Evolutionary conservation across 2,329 filamentous ascomycete species (phyloP).

Genomic region (Cordyceps javanica): DNA sequence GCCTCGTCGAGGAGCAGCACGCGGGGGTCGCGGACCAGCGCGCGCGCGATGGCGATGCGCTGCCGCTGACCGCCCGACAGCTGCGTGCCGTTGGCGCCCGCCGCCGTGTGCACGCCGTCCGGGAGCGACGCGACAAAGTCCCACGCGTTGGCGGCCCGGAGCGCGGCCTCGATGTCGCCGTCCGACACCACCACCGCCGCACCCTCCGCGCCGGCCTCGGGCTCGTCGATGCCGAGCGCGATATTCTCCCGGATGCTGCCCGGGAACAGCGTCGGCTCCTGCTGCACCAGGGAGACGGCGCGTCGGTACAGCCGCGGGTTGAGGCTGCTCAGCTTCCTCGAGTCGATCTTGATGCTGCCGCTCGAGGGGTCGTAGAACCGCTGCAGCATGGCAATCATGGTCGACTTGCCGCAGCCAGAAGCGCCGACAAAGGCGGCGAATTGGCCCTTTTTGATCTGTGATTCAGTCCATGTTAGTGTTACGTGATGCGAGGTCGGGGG

Average conservation of each 20-base stretch:
- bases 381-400: slow-evolving; percentile 48
- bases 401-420: slow-evolving; percentile 55
- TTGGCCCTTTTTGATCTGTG: slow-evolving; percentile 36
- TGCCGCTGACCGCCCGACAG: slow-evolving; percentile 89
- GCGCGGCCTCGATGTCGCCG: slow-evolving; percentile 36
- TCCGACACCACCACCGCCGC: slow-evolving; percentile 20
- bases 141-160: slow-evolving; percentile 41
- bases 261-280: slow-evolving; percentile 64
- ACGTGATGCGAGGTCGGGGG: slow-evolving; percentile 21
- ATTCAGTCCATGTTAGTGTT: not conserved
- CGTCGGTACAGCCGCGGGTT: slow-evolving; percentile 45
- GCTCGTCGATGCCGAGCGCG: slow-evolving; percentile 34
- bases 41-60: slow-evolving; percentile 83
- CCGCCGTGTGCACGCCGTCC: slow-evolving; percentile 81
- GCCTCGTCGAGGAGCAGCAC: slow-evolving; percentile 92
- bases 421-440: slow-evolving; percentile 50
- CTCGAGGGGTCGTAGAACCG: slow-evolving; percentile 37
- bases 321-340: slow-evolving; percentile 33
- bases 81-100: slow-evolving; percentile 78
- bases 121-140: slow-evolving; percentile 71
- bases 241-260: slow-evolving; percentile 83
- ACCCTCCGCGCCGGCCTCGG: not conserved
- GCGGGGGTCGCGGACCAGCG: slow-evolving; percentile 83
- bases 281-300: slow-evolving; percentile 49
- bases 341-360: slow-evolving; percentile 42